Conservation (phyloP, 1,284 basidiomycete genomes). For the Xerocomus minutiporus region DNA sequence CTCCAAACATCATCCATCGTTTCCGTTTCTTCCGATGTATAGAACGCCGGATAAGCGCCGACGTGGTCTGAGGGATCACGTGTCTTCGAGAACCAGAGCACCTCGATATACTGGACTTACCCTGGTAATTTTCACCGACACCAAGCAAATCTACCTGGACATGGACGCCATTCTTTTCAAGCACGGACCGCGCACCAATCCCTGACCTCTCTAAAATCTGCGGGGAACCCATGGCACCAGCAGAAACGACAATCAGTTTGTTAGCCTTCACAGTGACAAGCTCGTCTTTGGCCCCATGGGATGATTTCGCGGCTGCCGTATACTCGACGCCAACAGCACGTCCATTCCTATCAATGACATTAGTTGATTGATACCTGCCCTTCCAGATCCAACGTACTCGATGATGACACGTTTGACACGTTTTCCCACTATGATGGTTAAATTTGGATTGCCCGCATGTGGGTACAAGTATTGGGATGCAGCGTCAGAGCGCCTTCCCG, state of each 20-base stretch:
- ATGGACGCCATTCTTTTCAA: slow-evolving; percentile 39
- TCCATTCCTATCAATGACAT: slow-evolving; percentile 35
- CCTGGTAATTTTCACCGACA: slow-evolving; percentile 37
- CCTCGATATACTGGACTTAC: not conserved
- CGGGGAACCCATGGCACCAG: slow-evolving; percentile 53
- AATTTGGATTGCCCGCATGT: slow-evolving; percentile 39
- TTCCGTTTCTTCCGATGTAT: slow-evolving; percentile 39
- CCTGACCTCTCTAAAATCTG: slow-evolving; percentile 54
- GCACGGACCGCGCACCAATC: slow-evolving; percentile 40
- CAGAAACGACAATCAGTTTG: slow-evolving; percentile 45
- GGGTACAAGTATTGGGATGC: slow-evolving; percentile 58
- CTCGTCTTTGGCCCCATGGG: slow-evolving; percentile 20
- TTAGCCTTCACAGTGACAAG: slow-evolving; percentile 15
- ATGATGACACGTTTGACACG: slow-evolving; percentile 46
- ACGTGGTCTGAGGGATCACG: slow-evolving; percentile 40
- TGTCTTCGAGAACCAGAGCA: not conserved
- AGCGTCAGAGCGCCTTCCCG: slow-evolving; percentile 54
- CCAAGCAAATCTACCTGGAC: slow-evolving; percentile 48
- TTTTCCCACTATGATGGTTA: slow-evolving; percentile 38
- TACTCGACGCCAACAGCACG: slow-evolving; percentile 58
- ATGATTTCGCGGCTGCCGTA: slow-evolving; percentile 34
- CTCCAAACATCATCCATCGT: slow-evolving; percentile 44
- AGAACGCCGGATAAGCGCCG: slow-evolving; percentile 33
- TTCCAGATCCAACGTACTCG: slow-evolving; percentile 33
- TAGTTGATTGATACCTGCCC: not conserved